Evolutionary conservation across 1,284 basidiomycete species (phyloP), one percentile per base, ranked within the genome.

Genomic region (Leccinum subatratum): DNA sequence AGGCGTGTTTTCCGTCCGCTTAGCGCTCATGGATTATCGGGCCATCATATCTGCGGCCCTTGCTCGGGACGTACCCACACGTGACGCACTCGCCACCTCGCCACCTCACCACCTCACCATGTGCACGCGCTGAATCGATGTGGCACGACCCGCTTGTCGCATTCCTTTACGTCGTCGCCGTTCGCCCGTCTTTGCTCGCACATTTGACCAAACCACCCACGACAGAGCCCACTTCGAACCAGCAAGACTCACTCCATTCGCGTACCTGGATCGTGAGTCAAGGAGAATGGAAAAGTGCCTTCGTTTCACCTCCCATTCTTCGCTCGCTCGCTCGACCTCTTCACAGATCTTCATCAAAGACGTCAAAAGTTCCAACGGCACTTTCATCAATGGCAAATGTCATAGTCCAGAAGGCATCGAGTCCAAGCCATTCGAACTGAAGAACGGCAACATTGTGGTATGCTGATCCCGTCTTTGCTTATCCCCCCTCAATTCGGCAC

Each of bases 381-480:
- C 97, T 8, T 99, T 99, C 77, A 96, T 99, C 79, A 98, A 99
- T 72, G 90, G 93, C 65, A 94, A 97, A 70, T 85, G 96, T 59
- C 87, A 99, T 60, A 95, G 92, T 68, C 85, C 86, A 1, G 96
- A 99, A 78, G 92, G 93, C 30, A 85, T 93, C 66, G 96, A 98
- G 80, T 95, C 93, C 0, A 93, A 97, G 42, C 93, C 95, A 0
- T 96, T 89, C 71, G 94, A 98, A 79, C 87, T 99, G 61, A 96
- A 97, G 81, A 91, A 88, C 60, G 96, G 96, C 73, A 95, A 98
- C 76, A 91, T 96, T 70, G 90, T 94, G 68, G 89, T 91, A 77
- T 67, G 89, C 83, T 39, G 7, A 25, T 61, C 20, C 37, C 37
- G 37, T 39, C 37, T 39, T 39, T 39, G 14, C 37, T 39, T 39